phyloP scores from a whole-genome alignment of 768 basidiomycete genomes.

The Lentinula lateritia region DNA sequence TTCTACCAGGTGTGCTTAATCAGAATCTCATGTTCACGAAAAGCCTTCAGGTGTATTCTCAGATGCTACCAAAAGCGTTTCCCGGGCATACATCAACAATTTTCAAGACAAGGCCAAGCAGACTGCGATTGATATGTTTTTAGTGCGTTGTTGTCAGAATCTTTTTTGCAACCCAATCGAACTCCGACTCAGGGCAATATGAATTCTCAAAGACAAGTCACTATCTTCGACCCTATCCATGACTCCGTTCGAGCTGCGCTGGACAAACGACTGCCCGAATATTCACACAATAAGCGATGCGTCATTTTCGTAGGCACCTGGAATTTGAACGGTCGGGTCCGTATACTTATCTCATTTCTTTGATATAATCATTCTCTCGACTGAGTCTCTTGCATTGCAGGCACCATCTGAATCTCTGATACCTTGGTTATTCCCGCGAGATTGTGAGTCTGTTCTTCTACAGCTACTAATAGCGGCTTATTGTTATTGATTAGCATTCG shows the following conservation, averaged over 20 bases:
- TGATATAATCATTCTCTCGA: neutral
- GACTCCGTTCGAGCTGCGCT: constrained; percentile 76
- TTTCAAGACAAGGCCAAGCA: constrained; percentile 97
- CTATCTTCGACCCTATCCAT: constrained; percentile 91
- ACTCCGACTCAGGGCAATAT: constrained; percentile 77
- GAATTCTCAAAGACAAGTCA: constrained; percentile 79
- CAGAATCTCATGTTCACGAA: constrained; percentile 2
- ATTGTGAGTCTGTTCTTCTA: constrained; percentile 44
- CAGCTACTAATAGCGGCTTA: neutral
- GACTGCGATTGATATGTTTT: constrained; percentile 88
- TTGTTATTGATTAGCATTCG: constrained; percentile 20
- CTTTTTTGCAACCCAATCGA: neutral
- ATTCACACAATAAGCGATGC: constrained; percentile 70
- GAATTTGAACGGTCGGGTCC: constrained; percentile 90
- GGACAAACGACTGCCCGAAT: constrained; percentile 74
- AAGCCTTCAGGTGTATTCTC: constrained; percentile 67
- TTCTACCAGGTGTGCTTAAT: neutral
- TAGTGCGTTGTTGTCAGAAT: constrained; percentile 44
- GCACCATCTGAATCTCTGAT: constrained; percentile 76
- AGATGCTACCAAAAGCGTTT: constrained; percentile 95
- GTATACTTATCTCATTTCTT: constrained; percentile 13
- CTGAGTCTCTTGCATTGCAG: constrained; percentile 23
- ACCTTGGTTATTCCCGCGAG: constrained; percentile 86
- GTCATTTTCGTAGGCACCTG: constrained; percentile 87
- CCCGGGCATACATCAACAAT: constrained; percentile 95